Evolutionary conservation across 495 filamentous ascomycete genomes (phyloP).

Genomic region (Neurospora sp.): DNA sequence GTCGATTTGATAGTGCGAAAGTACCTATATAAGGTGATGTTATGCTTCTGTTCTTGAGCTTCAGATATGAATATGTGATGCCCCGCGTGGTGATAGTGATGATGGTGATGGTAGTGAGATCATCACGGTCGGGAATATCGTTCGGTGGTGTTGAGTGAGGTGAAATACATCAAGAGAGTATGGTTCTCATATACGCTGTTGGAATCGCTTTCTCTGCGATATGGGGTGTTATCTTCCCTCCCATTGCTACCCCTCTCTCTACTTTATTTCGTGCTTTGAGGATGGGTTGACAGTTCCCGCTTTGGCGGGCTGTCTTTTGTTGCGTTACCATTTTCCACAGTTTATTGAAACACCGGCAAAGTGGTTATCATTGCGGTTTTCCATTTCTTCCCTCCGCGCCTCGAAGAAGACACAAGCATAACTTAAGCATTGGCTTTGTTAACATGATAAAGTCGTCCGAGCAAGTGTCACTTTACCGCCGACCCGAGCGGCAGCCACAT

Average conservation of each 20-base stretch:
- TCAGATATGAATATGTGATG: neutral
- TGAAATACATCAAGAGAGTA: too few species aligned
- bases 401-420: neutral
- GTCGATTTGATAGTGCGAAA: neutral
- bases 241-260: neutral
- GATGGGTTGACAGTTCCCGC: neutral
- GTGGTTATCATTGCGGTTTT: neutral
- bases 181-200: neutral
- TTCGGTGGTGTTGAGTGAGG: neutral
- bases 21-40: neutral
- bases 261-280: neutral
- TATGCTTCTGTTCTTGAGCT: neutral
- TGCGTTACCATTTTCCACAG: neutral
- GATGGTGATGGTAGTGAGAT: neutral
- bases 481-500: neutral
- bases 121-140: neutral
- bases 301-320: neutral
- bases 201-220: neutral
- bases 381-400: neutral
- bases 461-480: neutral
- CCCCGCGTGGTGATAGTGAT: neutral
- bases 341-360: neutral
- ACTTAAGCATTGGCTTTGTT: neutral
- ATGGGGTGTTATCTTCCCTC: neutral
- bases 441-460: neutral